phyloP scores from a whole-genome alignment of 225 moss, liverwort and hornwort species.

The Takakia lepidozioides region DNA sequence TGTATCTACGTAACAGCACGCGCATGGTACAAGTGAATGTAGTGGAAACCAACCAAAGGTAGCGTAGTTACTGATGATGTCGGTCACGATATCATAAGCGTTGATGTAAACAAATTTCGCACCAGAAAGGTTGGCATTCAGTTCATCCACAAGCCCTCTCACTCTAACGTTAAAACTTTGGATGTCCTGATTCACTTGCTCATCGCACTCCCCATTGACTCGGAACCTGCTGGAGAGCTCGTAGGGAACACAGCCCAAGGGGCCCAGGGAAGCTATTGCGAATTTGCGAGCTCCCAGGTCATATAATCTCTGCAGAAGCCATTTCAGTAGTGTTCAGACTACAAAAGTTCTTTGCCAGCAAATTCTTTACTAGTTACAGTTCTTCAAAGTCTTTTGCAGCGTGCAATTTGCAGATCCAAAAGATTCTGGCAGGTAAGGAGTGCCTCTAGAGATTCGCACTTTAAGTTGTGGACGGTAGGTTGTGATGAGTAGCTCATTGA shows the following conservation, averaged over 20 bases:
- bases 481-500: constrained; percentile 12
- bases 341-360: no score
- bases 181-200: constrained; percentile 31
- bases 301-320: constrained; percentile 44
- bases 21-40: background rate
- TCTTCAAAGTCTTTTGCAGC: no score
- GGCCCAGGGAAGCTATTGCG: constrained; percentile 36
- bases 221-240: constrained; percentile 42
- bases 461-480: constrained; percentile 17
- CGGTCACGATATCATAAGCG: constrained; percentile 36
- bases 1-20: background rate
- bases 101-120: constrained; percentile 37
- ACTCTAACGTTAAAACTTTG: constrained; percentile 38
- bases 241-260: constrained; percentile 64
- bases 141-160: constrained; percentile 13
- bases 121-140: constrained; percentile 39
- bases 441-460: no score
- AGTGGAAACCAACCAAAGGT: constrained; percentile 30
- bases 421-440: no score
- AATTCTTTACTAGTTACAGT: no score
- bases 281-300: constrained; percentile 43
- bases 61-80: constrained; percentile 23
- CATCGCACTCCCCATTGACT: constrained; percentile 38
- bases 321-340: no score
- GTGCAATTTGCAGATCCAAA: no score